Percentiles rank a stretch among this genome's conserved stretches.
Conservation (phyloP, 1,284 basidiomycete species). For the Cryptococcus deneoformans region DNA sequence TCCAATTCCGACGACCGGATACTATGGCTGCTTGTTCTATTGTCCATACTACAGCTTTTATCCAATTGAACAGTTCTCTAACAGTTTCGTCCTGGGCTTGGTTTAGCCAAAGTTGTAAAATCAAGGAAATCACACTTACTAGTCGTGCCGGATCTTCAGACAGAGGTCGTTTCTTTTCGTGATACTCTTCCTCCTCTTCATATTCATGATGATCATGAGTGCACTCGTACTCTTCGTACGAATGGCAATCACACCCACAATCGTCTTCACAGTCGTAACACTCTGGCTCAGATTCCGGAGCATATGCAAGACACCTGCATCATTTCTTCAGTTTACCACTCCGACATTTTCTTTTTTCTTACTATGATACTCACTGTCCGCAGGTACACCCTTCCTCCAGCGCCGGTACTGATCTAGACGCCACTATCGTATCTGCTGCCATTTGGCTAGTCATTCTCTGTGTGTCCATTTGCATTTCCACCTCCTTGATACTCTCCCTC, state of each 20-base stretch:
- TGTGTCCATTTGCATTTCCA: neutral
- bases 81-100: constrained; percentile 43
- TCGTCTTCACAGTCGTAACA: constrained; percentile 29
- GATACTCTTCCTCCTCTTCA: constrained; percentile 9
- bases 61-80: constrained; percentile 49
- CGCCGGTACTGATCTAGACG: neutral
- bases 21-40: constrained; percentile 49
- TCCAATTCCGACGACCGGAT: constrained; percentile 31
- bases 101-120: neutral
- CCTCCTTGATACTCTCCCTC: constrained; percentile 20
- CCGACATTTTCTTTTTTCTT: too few relatives aligned
- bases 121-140: constrained; percentile 18
- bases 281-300: constrained; percentile 27
- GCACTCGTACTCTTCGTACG: constrained; percentile 21
- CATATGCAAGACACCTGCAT: constrained; percentile 24
- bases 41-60: constrained; percentile 50
- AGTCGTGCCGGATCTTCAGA: constrained; percentile 42
- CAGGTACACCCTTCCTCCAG: constrained; percentile 40
- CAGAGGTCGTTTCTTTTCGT: constrained; percentile 16
- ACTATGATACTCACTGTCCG: constrained; percentile 21
- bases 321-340: constrained; percentile 2
- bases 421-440: constrained; percentile 27
- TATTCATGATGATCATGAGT: constrained; percentile 12
- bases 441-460: constrained; percentile 4
- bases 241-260: constrained; percentile 21